phyloP scores from a whole-genome alignment of 805 yeast genomes.

The Candida quercuum region DNA sequence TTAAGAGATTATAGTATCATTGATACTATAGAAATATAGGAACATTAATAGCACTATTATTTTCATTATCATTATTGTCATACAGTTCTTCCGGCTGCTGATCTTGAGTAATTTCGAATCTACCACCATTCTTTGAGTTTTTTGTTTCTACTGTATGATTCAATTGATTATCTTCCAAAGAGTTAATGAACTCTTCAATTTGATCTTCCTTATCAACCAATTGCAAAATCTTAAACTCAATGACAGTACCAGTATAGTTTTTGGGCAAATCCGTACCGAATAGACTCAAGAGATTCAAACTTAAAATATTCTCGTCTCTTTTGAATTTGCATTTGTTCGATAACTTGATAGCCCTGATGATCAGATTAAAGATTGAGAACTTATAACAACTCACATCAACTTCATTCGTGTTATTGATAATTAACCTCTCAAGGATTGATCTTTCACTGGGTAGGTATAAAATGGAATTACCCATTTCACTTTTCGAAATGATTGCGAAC shows the following conservation, averaged over 20 bases:
- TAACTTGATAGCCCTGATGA: slow-evolving; percentile 41
- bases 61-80: slow-evolving; percentile 27
- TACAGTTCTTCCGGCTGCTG: slow-evolving; percentile 56
- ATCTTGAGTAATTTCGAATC: no score
- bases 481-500: slow-evolving; percentile 52
- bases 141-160: background rate
- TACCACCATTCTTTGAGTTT: background rate
- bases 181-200: slow-evolving; percentile 2
- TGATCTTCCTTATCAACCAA: slow-evolving; percentile 6
- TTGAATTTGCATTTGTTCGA: slow-evolving; percentile 51
- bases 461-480: slow-evolving; percentile 70
- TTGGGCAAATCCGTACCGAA: slow-evolving; percentile 25
- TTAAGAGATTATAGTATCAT: no score
- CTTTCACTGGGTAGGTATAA: slow-evolving; percentile 60
- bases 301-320: slow-evolving; percentile 41
- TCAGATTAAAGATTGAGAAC: slow-evolving; percentile 41
- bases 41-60: slow-evolving; percentile 17
- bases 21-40: slow-evolving; percentile 18
- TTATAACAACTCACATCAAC: slow-evolving; percentile 44
- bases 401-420: slow-evolving; percentile 25
- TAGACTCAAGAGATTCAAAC: slow-evolving; percentile 39
- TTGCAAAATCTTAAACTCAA: slow-evolving; percentile 32
- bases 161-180: background rate
- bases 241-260: slow-evolving; percentile 36
- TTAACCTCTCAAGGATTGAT: slow-evolving; percentile 56